These are phyloP conservation scores for Blastobotrys terrestris DNA, from an alignment of 805 yeast genomes.

Conservation along the genomic window DNA sequence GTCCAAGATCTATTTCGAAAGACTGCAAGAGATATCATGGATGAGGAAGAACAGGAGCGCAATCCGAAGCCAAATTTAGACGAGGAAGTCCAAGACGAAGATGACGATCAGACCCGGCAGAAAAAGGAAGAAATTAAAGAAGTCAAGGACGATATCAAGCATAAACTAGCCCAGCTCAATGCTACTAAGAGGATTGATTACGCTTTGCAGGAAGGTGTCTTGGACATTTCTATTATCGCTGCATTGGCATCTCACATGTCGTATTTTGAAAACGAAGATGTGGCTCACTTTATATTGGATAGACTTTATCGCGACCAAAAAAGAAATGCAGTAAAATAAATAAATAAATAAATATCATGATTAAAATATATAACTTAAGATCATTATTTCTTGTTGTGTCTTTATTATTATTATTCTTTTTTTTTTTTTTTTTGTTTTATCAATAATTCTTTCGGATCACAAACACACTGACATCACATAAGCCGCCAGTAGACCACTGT, in stretches of 20 bases:
- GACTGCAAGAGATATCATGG: not conserved
- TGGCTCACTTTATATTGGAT: conserved; percentile 67
- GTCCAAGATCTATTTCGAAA: not conserved
- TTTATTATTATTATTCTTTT: too few species aligned
- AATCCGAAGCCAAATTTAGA: not conserved
- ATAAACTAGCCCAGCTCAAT: conserved; percentile 47
- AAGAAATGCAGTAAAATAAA: not conserved
- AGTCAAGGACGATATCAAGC: conserved; percentile 12
- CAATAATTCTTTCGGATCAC: conserved; percentile 12
- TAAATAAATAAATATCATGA: conserved; percentile 1
- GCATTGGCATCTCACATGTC: conserved; percentile 83
- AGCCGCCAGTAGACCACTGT: conserved; percentile 8
- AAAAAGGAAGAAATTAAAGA: conserved; percentile 2
- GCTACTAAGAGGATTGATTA: conserved; percentile 77
- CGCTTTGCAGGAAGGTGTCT: conserved; percentile 65
- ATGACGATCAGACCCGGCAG: not conserved
- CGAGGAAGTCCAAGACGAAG: conserved; percentile 6
- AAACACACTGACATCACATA: conserved; percentile 12
- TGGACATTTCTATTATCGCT: conserved; percentile 72
- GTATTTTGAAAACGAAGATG: conserved; percentile 80
- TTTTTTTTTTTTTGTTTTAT: too few species aligned
- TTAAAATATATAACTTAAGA: conserved; percentile 2
- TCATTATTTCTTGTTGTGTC: not conserved
- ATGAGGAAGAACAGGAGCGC: conserved; percentile 2
- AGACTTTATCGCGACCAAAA: not conserved